Percentiles rank a stretch among this genome's conserved stretches.
phyloP scores from a whole-genome alignment of 495 filamentous ascomycete species.

The Neurospora sp. region DNA sequence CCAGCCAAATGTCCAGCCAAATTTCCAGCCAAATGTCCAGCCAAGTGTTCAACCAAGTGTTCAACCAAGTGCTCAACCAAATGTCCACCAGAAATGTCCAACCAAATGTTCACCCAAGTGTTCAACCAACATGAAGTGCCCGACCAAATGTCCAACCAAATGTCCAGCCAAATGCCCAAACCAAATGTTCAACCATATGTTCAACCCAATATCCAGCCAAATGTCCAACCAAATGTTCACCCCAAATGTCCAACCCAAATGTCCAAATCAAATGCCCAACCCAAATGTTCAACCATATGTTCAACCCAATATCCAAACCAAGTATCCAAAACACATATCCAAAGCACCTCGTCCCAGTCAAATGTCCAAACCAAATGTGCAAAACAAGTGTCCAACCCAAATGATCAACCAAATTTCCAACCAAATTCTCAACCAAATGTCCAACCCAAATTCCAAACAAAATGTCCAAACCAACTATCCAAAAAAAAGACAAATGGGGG shows the following conservation, averaged over 20 bases:
- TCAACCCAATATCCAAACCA: background rate
- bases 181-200: background rate
- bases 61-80: background rate
- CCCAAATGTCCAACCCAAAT: background rate
- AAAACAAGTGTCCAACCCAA: background rate
- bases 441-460: background rate
- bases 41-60: background rate
- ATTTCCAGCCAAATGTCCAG: too few species aligned
- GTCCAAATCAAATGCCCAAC: background rate
- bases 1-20: background rate
- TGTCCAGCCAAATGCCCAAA: background rate
- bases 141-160: background rate
- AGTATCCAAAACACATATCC: background rate
- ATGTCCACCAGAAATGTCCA: background rate
- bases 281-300: background rate
- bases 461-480: background rate
- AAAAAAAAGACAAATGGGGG: background rate
- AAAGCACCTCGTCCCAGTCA: background rate
- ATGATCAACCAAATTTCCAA: background rate
- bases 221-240: too few species aligned
- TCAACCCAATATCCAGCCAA: background rate
- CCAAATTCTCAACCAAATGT: too few species aligned
- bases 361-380: background rate
- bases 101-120: background rate
- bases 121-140: background rate